Conservation (phyloP, 306 rosid species). For the Pterocarpus macrocarpus region DNA sequence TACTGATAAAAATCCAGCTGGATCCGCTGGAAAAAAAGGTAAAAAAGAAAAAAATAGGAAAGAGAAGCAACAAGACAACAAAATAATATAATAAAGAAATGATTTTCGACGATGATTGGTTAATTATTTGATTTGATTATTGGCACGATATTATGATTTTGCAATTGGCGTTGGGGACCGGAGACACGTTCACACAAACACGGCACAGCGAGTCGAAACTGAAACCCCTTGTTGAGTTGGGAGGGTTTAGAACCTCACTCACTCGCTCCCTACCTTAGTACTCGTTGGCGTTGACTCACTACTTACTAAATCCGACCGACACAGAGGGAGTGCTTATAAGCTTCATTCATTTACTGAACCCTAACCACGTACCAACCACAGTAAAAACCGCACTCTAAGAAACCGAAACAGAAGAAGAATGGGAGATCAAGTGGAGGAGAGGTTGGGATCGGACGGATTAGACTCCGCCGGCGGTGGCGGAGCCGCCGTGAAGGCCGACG, state of each 20-base stretch:
- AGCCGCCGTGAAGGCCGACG: slow-evolving; percentile 56
- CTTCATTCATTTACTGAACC: slow-evolving; percentile 6
- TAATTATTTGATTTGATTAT: neutral
- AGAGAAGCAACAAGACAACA: too few species aligned
- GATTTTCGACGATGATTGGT: neutral
- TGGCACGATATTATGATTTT: neutral
- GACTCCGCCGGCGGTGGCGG: slow-evolving; percentile 38
- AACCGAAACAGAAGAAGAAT: slow-evolving; percentile 36
- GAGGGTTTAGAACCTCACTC: neutral
- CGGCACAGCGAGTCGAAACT: neutral
- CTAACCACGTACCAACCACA: neutral
- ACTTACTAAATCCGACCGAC: too few species aligned
- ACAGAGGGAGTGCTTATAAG: neutral
- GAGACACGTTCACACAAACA: neutral
- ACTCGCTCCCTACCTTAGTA: neutral
- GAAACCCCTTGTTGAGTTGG: neutral
- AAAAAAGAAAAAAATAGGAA: too few species aligned
- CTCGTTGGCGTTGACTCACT: neutral
- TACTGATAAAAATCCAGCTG: neutral
- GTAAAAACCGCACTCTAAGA: neutral
- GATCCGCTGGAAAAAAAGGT: neutral
- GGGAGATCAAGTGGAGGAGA: slow-evolving; percentile 71
- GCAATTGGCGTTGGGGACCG: neutral
- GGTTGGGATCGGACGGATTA: slow-evolving; percentile 65
- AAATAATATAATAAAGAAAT: too few species aligned